Conservation (phyloP, 345 rosid genomes). For the Mangifera indica region DNA sequence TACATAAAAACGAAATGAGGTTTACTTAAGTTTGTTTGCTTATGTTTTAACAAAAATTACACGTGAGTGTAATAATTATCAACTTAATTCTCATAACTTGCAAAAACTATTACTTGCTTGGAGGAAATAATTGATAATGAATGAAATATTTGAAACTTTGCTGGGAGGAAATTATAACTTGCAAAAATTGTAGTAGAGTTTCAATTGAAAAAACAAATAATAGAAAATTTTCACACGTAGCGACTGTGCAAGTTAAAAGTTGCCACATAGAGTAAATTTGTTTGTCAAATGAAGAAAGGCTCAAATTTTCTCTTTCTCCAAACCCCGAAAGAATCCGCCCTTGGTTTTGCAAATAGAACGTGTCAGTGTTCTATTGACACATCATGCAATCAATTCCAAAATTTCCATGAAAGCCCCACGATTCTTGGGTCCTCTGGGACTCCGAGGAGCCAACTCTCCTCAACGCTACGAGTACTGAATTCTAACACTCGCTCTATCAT, state of each 20-base stretch:
- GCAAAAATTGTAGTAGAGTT: not conserved
- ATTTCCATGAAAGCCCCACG: constrained; percentile 13
- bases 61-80: too few species aligned
- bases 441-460: not conserved
- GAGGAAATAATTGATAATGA: too few species aligned
- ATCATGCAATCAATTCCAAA: constrained; percentile 5
- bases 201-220: not conserved
- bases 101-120: too few species aligned
- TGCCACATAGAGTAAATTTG: not conserved
- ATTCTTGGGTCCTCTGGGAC: constrained; percentile 14
- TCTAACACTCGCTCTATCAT: not conserved
- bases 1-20: too few species aligned
- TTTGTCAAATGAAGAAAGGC: constrained; percentile 4
- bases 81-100: too few species aligned
- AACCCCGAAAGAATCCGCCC: not conserved
- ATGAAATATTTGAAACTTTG: too few species aligned
- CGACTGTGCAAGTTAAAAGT: not conserved
- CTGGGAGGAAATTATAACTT: too few species aligned
- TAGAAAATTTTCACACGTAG: not conserved
- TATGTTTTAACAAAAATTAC: too few species aligned
- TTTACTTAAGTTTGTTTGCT: too few species aligned
- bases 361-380: constrained; percentile 25
- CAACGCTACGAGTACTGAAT: not conserved
- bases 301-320: not conserved
- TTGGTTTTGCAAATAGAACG: constrained; percentile 20